Evolutionary conservation across 176 grass and related monocot species (phyloP).

Genomic region (Zizania latifolia): DNA sequence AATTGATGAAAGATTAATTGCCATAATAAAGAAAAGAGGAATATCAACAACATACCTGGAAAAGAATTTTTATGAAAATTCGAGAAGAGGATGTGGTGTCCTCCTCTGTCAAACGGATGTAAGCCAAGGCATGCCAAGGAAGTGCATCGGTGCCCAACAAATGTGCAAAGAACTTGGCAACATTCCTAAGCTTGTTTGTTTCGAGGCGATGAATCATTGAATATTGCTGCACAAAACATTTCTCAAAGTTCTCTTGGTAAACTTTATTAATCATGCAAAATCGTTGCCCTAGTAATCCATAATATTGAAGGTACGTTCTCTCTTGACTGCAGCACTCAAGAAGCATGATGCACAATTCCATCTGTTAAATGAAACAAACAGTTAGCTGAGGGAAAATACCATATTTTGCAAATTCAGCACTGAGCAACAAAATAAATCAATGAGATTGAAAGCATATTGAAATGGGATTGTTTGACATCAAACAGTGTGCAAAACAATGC

Average conservation of each 20-base stretch:
- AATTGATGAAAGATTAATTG: not conserved
- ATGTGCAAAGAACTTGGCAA: conserved; percentile 92
- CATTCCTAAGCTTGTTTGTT: conserved; percentile 85
- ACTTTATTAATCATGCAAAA: conserved; percentile 84
- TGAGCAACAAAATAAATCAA: not conserved
- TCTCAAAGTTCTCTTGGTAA: conserved; percentile 87
- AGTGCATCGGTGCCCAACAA: conserved; percentile 76
- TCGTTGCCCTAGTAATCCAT: conserved; percentile 44
- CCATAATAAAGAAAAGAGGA: not conserved
- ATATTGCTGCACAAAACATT: conserved; percentile 84
- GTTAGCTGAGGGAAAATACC: not conserved
- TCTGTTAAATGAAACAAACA: conserved; percentile 28
- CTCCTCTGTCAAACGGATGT: conserved; percentile 90
- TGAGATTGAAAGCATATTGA: not conserved
- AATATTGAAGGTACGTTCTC: conserved; percentile 35
- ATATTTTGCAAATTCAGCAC: not conserved
- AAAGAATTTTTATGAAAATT: conserved; percentile 95
- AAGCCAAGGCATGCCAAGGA: conserved; percentile 76
- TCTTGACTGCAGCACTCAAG: conserved; percentile 63
- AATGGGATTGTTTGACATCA: not conserved
- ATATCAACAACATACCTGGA: conserved; percentile 59
- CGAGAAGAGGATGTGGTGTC: conserved; percentile 89
- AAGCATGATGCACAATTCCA: conserved; percentile 58
- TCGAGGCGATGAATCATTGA: conserved; percentile 87
- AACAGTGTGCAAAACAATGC: not conserved